Base-by-base conservation (phyloP, 192 early-diverging fungal genomes). In the Podila epicladia region DNA sequence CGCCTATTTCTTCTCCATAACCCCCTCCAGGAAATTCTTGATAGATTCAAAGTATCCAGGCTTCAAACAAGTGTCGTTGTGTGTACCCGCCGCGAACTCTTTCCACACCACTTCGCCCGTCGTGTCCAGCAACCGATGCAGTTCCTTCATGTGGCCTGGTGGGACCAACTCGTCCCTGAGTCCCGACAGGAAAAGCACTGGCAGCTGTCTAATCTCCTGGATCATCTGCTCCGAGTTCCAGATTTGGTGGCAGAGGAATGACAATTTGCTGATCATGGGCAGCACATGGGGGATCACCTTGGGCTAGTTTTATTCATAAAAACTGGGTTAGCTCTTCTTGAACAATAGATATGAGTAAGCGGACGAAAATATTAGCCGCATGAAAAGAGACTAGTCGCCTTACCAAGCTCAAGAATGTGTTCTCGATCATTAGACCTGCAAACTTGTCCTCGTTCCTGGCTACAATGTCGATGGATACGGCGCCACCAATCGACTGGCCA, bases 401-500 rank as follows among this genome's bases (percentile, higher is more conserved):
- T 89, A 93, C 93, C 73, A 99, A 76, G 29, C 90, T 95, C 63
- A 94, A 69, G 82, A 99, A 99, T 0, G 97, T 98, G 87, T 99
- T 99, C 77, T 99, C 97, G 35, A 99, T 78, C 45, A 99, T 92
- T 11, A 98, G 68, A 28, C 92, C 97, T 17, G 90, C 85, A 67
- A 99, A 91, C 64, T 83, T 82, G 61, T 90, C 87, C 74, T 95
- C 88, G 72, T 97, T 92, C 60, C 89, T 78, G 3, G 95, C 88
- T 5, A 96, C 96, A 57, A 94, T 77, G 73, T 97, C 87, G 65
- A 97, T 94, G 11, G 96, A 95, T 28, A 98, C 97, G 3, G 98
- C 98, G 13, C 98, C 98, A 37, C 98, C 98, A 69, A 99, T 92
- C 9, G 95, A 96, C 74, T 99, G 98, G 0, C 97, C 98, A 83